Evolutionary conservation across 2,329 filamentous ascomycete genomes (phyloP).

Genomic region (Microsporum canis): DNA sequence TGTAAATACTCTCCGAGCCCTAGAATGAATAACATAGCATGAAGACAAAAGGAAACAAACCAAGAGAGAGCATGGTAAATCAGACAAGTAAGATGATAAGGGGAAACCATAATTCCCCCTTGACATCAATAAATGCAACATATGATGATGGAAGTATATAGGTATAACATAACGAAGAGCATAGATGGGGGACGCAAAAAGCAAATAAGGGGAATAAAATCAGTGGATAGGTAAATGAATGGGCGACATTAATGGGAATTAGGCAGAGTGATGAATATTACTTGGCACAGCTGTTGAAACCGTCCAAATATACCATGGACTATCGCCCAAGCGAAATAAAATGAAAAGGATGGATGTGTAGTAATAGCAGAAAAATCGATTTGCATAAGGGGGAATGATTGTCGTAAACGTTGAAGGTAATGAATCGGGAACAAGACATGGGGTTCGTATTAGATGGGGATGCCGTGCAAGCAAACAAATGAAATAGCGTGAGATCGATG

Average conservation of each 20-base stretch:
- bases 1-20: slow-evolving; percentile 11
- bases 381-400: neutral
- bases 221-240: neutral
- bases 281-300: neutral
- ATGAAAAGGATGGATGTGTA: neutral
- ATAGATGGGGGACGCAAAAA: neutral
- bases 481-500: neutral
- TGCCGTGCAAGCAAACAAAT: slow-evolving; percentile 1
- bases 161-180: neutral
- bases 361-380: neutral
- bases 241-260: neutral
- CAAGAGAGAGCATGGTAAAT: neutral
- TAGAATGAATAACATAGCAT: slow-evolving; percentile 15
- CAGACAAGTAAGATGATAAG: neutral
- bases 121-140: neutral
- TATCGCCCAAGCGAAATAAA: neutral
- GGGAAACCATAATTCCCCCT: neutral
- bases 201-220: neutral
- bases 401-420: neutral
- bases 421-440: neutral
- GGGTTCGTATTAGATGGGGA: slow-evolving; percentile 1
- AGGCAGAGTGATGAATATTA: neutral
- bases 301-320: neutral
- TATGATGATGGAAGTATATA: neutral
- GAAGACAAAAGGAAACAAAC: slow-evolving; percentile 7